Conservation (phyloP, 768 basidiomycete genomes). For the Kwoniella bestiolae region DNA sequence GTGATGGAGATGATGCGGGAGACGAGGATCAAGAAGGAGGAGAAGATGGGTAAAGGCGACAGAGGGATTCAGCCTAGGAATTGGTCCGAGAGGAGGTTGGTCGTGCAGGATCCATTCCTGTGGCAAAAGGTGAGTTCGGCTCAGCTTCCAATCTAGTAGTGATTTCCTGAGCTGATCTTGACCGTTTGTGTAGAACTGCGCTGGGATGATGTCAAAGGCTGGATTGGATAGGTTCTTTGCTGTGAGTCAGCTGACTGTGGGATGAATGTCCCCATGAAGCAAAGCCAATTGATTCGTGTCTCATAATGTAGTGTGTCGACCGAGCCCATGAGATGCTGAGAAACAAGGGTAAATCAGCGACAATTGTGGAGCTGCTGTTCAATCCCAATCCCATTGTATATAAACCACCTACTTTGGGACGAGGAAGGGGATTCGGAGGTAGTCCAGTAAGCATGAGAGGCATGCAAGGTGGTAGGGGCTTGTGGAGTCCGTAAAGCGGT, state of each 20-base stretch:
- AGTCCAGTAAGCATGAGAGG: neutral
- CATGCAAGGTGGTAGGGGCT: neutral
- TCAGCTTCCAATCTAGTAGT: neutral
- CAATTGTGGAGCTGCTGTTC: slow-evolving; percentile 17
- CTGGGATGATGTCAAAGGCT: slow-evolving; percentile 22
- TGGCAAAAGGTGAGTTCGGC: slow-evolving; percentile 49
- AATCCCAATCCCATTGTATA: slow-evolving; percentile 9
- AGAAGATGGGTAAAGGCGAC: slow-evolving; percentile 39
- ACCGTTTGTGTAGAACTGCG: slow-evolving; percentile 23
- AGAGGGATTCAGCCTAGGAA: slow-evolving; percentile 44
- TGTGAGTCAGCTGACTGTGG: slow-evolving; percentile 16
- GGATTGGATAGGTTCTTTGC: slow-evolving; percentile 22
- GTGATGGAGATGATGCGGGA: slow-evolving; percentile 3
- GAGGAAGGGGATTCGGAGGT: slow-evolving; percentile 16
- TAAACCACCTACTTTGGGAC: slow-evolving; percentile 3
- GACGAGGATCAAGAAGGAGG: slow-evolving; percentile 11
- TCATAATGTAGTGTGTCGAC: slow-evolving; percentile 17
- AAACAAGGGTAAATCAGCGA: slow-evolving; percentile 3
- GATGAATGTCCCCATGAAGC: neutral
- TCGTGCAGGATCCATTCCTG: slow-evolving; percentile 56
- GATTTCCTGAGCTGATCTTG: neutral
- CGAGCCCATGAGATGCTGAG: slow-evolving; percentile 13
- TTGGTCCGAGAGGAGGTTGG: slow-evolving; percentile 44
- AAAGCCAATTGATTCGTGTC: neutral
- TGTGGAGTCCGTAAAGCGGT: neutral